phyloP scores from a whole-genome alignment of 2,329 filamentous ascomycete species.

The Colletotrichum karsti region DNA sequence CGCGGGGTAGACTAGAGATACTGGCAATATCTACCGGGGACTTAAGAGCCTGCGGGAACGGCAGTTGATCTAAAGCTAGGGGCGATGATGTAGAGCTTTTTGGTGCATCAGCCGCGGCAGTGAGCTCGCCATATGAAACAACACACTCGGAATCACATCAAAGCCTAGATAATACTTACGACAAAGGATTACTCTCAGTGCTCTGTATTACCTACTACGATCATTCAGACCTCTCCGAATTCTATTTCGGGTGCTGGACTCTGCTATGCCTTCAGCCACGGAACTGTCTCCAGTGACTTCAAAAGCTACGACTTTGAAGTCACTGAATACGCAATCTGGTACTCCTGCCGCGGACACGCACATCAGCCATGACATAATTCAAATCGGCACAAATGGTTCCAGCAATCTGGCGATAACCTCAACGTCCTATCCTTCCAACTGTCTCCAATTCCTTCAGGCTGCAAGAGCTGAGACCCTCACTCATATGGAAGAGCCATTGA shows the following conservation, averaged over 20 bases:
- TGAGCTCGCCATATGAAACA: too few species aligned
- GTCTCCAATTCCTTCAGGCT: conserved; percentile 17
- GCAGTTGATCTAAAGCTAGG: too few species aligned
- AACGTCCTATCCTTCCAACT: conserved; percentile 23
- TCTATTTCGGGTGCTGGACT: neutral
- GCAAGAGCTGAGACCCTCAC: neutral
- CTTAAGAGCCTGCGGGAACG: too few species aligned
- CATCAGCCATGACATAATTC: neutral
- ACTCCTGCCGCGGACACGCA: neutral
- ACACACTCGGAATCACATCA: too few species aligned
- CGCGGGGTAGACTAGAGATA: too few species aligned
- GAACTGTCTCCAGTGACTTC: neutral
- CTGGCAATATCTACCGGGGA: too few species aligned
- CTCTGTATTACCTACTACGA: too few species aligned
- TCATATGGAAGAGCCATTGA: neutral
- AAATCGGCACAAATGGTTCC: neutral
- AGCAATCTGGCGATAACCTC: neutral
- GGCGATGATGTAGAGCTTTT: too few species aligned
- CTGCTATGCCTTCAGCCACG: neutral
- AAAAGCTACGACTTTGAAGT: neutral
- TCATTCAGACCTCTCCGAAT: too few species aligned
- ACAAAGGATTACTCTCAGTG: too few species aligned
- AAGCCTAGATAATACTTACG: too few species aligned
- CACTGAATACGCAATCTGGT: neutral
- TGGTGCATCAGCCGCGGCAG: too few species aligned